Conservation (phyloP, 192 early-diverging fungal genomes). For the Allomyces macrogynus region DNA sequence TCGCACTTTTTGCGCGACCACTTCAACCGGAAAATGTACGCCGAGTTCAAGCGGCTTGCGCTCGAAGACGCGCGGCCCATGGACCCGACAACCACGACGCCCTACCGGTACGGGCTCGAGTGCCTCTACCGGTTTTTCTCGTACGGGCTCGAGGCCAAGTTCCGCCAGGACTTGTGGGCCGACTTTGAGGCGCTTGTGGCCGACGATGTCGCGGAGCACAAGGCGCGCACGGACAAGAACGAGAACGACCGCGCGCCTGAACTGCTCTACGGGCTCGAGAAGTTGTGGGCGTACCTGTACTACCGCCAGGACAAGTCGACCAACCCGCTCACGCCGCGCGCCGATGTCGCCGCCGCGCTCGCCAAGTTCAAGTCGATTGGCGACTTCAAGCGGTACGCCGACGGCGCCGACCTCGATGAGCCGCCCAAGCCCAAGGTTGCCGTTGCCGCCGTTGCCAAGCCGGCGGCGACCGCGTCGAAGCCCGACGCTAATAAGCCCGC, state of each 20-base stretch:
- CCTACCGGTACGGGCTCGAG: constrained; percentile 89
- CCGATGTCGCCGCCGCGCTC: constrained; percentile 30
- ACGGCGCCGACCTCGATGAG: background rate
- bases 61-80: constrained; percentile 50
- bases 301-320: constrained; percentile 70
- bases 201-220: constrained; percentile 45
- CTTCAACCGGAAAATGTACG: constrained; percentile 84
- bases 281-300: constrained; percentile 86
- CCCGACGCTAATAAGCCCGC: too few species aligned
- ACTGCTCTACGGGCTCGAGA: constrained; percentile 69
- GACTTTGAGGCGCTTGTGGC: constrained; percentile 74
- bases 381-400: constrained; percentile 16
- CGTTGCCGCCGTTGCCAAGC: background rate
- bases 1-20: constrained; percentile 91
- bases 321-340: constrained; percentile 31
- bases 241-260: background rate
- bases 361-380: constrained; percentile 40
- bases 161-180: constrained; percentile 58
- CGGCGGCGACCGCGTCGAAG: background rate
- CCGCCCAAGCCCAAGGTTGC: background rate
- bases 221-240: constrained; percentile 12
- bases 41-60: constrained; percentile 74
- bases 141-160: constrained; percentile 81
- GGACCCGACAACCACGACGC: constrained; percentile 16
- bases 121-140: constrained; percentile 95